Percentiles rank a stretch among this genome's conserved stretches.
Evolutionary conservation across 306 rosid species (phyloP).

Genomic region (Vicia villosa): DNA sequence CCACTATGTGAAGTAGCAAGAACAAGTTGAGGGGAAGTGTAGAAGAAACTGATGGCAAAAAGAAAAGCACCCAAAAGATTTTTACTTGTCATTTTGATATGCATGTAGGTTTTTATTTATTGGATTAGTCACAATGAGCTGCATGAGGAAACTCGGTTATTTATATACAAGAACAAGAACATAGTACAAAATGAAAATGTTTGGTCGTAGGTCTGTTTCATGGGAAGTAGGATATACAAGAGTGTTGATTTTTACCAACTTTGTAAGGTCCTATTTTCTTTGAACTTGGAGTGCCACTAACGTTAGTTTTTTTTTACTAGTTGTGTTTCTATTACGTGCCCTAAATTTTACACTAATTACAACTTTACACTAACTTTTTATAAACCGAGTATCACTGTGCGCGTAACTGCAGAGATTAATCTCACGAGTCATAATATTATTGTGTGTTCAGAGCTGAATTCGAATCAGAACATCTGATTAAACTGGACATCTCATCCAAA

Average conservation of each 20-base stretch:
- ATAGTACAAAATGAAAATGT: constrained; percentile 19
- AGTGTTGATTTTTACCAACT: constrained; percentile 42
- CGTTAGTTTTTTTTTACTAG: constrained; percentile 38
- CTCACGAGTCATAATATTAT: no score
- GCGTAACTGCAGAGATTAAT: no score
- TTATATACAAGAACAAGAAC: constrained; percentile 5
- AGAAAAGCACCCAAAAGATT: constrained; percentile 40
- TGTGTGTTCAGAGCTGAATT: no score
- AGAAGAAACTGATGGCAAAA: constrained; percentile 40
- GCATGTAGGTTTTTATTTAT: neutral
- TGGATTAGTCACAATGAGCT: constrained; percentile 7
- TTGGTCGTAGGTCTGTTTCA: constrained; percentile 38
- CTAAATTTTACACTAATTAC: constrained; percentile 16
- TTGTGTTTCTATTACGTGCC: constrained; percentile 29
- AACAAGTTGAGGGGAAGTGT: constrained; percentile 37
- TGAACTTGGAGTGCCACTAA: constrained; percentile 40
- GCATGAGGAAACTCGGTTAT: constrained; percentile 22
- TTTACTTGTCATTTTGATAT: constrained; percentile 25
- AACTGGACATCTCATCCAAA: no score
- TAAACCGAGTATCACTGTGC: no score
- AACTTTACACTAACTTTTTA: no score
- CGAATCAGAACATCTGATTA: no score
- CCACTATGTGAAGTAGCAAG: constrained; percentile 43
- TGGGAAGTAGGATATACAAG: constrained; percentile 30
- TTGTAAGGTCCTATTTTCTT: constrained; percentile 40